Base-by-base conservation (phyloP, 2,329 filamentous ascomycete species). In the Colletotrichum sp. region DNA sequence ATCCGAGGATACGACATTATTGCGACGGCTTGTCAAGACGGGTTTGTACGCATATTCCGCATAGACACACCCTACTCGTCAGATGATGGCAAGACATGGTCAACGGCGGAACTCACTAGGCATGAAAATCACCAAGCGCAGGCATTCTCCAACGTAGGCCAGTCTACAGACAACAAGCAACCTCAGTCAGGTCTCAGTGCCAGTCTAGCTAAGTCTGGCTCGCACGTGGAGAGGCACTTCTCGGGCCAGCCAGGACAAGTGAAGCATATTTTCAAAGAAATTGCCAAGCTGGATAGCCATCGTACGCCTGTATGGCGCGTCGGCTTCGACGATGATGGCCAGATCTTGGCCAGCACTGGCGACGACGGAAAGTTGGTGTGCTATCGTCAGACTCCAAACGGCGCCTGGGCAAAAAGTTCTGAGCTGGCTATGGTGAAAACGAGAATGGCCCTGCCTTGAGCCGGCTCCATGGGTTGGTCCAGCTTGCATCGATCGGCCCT, bases 11-110 rank as follows among this genome's bases (percentile, higher is more conserved):
- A 95, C 83, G 97, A 99, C 83, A 90, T 96, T 73, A 91, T 98
- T 79, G 97, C 96, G 5, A 97, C 96, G 8, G 96, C 96, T 4
- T 97, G 95, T 82, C 97, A 97, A 84, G 97, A 99, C 82, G 96
- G 97, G 5, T 93, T 92, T 79, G 92, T 98, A 55, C 91, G 96
- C 55, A 94, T 99, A n/a, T 98, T 97, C 81, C 93, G 96, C 79
- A 84, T 98, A 22, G 91, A 93, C 43, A 94, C 94, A 0, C 89
- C 90, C 1, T 85, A 85, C 76, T 83, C 79, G 77, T 85, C 81
- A 76, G 86, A 84, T 76, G 89, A 86, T 79, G 89, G 83, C 62
- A 89, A 86, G 78, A 86, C 85, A 8, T 92, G 88, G 90, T 86
- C 88, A 7, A 82, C 84, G 8, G 81, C 84, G 8, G 87, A 89